These are phyloP conservation scores for Sphagnurus paluster DNA, from an alignment of 1,284 basidiomycete genomes.

Conservation along the genomic window DNA sequence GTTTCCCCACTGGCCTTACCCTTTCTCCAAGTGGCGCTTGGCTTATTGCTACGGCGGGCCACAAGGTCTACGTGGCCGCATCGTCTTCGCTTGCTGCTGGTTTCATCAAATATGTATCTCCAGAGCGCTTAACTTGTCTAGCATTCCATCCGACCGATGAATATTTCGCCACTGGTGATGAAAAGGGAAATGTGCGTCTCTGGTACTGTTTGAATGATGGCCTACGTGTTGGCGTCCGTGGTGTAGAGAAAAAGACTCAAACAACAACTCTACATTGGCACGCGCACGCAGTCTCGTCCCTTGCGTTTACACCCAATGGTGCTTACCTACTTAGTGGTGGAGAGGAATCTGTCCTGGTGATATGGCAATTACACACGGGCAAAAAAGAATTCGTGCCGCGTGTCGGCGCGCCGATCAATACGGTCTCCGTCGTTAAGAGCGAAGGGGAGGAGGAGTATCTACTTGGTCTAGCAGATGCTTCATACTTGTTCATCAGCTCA, in stretches of 20 bases:
- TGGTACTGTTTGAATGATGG: slow-evolving; percentile 89
- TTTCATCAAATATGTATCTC: slow-evolving; percentile 85
- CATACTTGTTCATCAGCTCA: slow-evolving; percentile 77
- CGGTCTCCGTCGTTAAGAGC: slow-evolving; percentile 57
- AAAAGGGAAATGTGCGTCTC: slow-evolving; percentile 80
- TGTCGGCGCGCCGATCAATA: slow-evolving; percentile 84
- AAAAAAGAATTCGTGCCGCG: slow-evolving; percentile 92
- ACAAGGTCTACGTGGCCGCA: slow-evolving; percentile 80
- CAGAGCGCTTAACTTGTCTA: slow-evolving; percentile 81
- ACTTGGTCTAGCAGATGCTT: slow-evolving; percentile 82
- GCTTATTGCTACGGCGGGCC: slow-evolving; percentile 79
- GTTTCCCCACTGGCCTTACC: slow-evolving; percentile 60
- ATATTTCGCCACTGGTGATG: slow-evolving; percentile 94
- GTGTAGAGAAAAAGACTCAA: slow-evolving; percentile 72
- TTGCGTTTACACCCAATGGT: slow-evolving; percentile 90
- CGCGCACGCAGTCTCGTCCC: slow-evolving; percentile 88
- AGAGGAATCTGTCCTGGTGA: slow-evolving; percentile 93
- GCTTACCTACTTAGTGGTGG: slow-evolving; percentile 94
- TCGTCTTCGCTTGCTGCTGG: slow-evolving; percentile 58
- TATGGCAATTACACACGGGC: slow-evolving; percentile 90
- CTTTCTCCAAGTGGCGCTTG: slow-evolving; percentile 81
- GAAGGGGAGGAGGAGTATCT: slow-evolving; percentile 83
- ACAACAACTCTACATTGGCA: slow-evolving; percentile 97
- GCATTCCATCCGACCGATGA: slow-evolving; percentile 89
- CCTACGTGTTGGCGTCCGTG: slow-evolving; percentile 48